Conservation (phyloP, 2,329 filamentous ascomycete genomes). For the Colletotrichum gigasporum region DNA sequence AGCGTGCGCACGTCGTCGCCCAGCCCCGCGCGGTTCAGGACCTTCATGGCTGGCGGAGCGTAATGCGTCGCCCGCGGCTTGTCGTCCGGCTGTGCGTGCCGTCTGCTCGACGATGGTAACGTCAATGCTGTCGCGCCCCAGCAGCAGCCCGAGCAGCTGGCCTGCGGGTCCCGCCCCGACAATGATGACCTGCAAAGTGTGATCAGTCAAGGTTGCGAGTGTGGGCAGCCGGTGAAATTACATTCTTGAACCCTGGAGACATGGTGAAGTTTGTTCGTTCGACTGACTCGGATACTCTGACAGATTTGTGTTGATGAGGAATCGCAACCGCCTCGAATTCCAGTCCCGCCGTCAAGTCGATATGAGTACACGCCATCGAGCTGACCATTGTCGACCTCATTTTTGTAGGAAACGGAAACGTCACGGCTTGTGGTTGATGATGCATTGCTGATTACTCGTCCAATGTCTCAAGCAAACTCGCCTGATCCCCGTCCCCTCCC, state of each 20-base stretch:
- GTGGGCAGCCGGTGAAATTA: neutral
- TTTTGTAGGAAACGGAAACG: too few relatives aligned
- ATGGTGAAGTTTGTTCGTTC: too few relatives aligned
- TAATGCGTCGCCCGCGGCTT: conserved; percentile 71
- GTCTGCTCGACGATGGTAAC: conserved; percentile 65
- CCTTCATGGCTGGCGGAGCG: conserved; percentile 64
- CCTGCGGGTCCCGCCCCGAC: conserved; percentile 60
- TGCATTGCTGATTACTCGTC: neutral
- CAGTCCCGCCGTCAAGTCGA: too few relatives aligned
- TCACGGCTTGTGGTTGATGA: neutral
- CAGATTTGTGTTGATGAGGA: too few relatives aligned
- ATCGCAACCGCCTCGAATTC: too few relatives aligned
- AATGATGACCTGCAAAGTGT: conserved; percentile 41
- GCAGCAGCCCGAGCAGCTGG: conserved; percentile 57
- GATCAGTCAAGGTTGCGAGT: neutral
- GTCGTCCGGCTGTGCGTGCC: conserved; percentile 58
- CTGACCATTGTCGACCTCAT: too few relatives aligned
- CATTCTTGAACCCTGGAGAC: neutral
- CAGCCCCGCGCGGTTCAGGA: conserved; percentile 66
- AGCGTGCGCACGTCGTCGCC: conserved; percentile 51
- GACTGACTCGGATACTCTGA: too few relatives aligned
- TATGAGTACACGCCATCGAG: too few relatives aligned
- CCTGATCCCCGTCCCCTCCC: neutral
- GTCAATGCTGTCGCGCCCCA: conserved; percentile 59
- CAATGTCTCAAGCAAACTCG: neutral